These are phyloP conservation scores for Hemerocallis citrina DNA, from an alignment of 106 monocot genomes.

Conservation along the genomic window DNA sequence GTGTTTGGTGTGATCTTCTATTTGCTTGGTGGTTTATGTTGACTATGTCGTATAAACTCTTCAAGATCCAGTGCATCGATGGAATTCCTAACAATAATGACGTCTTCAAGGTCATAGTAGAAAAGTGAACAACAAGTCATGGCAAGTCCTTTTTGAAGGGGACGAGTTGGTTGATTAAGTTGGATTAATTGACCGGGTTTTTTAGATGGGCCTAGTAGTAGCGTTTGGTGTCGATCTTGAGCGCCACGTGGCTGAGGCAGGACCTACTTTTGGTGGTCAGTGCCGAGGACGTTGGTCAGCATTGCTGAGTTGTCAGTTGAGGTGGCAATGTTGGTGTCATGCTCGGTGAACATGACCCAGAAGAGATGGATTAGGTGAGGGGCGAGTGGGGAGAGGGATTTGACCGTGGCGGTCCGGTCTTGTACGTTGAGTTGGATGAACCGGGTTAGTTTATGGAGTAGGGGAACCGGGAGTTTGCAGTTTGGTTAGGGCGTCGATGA, in stretches of 20 bases:
- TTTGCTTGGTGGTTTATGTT: too few relatives aligned
- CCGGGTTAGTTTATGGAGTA: neutral
- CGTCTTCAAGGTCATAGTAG: conserved; percentile 17
- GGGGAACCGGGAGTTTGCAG: neutral
- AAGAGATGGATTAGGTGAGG: conserved; percentile 11
- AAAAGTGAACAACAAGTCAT: neutral
- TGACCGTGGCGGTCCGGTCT: neutral
- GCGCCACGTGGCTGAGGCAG: conserved; percentile 14
- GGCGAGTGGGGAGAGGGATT: neutral
- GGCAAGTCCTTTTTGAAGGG: conserved; percentile 11
- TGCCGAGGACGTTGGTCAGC: conserved; percentile 14
- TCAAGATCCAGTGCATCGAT: too few relatives aligned
- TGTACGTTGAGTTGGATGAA: conserved; percentile 9
- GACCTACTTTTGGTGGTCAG: neutral
- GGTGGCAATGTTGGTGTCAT: neutral
- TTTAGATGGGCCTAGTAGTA: neutral
- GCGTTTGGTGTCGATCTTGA: conserved; percentile 18
- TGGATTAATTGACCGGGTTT: neutral
- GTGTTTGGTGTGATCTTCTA: too few relatives aligned
- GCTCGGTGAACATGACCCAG: conserved; percentile 11
- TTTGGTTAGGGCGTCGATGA: neutral
- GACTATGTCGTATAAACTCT: too few relatives aligned
- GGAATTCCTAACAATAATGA: too few relatives aligned
- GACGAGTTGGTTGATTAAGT: neutral
- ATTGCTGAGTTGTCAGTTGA: conserved; percentile 11